phyloP scores from a whole-genome alignment of 345 rosid genomes.

The Citrus glauca region DNA sequence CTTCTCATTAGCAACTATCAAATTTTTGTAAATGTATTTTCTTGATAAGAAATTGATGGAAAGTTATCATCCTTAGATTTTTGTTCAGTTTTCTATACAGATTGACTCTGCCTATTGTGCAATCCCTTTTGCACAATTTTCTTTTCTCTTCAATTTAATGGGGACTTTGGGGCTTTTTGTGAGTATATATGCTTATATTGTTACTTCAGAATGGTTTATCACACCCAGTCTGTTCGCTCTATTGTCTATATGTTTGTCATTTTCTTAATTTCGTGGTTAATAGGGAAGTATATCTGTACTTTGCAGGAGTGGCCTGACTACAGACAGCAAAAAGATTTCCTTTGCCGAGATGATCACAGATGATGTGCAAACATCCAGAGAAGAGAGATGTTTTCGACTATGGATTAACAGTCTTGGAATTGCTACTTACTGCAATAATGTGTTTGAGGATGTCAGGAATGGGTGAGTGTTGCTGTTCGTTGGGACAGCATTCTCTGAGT shows the following conservation, averaged over 20 bases:
- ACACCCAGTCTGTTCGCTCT: not conserved
- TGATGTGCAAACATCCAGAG: conserved; percentile 76
- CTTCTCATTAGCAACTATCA: not conserved
- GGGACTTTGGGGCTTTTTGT: not conserved
- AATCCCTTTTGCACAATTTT: too few species aligned
- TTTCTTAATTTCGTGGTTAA: not conserved
- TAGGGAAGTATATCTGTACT: conserved; percentile 7
- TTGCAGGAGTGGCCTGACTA: conserved; percentile 82
- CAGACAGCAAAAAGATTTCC: conserved; percentile 59
- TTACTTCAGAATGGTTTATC: too few species aligned
- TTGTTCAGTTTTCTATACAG: not conserved
- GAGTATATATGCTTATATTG: not conserved
- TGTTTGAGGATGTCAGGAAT: conserved; percentile 86
- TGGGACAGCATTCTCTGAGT: not conserved
- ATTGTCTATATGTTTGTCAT: not conserved
- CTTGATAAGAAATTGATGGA: not conserved
- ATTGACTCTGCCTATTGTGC: not conserved
- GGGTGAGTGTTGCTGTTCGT: conserved; percentile 46
- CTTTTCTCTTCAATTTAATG: not conserved
- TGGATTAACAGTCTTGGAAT: conserved; percentile 96
- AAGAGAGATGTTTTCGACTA: conserved; percentile 84
- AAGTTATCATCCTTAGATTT: not conserved
- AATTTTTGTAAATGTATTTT: not conserved
- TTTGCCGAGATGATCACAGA: conserved; percentile 94
- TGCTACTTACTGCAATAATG: conserved; percentile 68